Evolutionary conservation across 2,329 filamentous ascomycete genomes (phyloP), one percentile per base, ranked within the genome.

Genomic region (Curvularia spicifera): DNA sequence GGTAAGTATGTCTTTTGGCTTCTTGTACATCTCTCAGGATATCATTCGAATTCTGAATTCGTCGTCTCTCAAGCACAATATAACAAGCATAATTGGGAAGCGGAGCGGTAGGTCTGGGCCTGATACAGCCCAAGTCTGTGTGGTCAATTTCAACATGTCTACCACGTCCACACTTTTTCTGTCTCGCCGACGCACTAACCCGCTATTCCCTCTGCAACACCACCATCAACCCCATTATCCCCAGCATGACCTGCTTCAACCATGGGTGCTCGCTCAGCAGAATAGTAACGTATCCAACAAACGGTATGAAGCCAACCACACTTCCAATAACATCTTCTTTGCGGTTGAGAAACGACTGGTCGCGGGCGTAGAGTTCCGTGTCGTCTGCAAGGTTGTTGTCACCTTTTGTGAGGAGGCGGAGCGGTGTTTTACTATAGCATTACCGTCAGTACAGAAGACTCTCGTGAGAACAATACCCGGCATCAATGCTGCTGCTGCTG

Each of bases 331-430:
- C 93, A 74, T 98, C 94, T 73, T 90, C 85, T 66, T 83, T 78
- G 58, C 95, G 86, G 75, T 90, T 88, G 45, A 99, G 83, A 76
- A 91, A 96, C 73, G 91, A 91, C 79, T 99, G 94, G 18, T 90
- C 91, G 39, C 83, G 82, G 2, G 95, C 93, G 76, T 97, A 97
- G 18, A 90, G 84, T 75, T 97, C 93, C 15, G 92, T 96, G 76
- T 99, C 95, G 77, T 98, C 94, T 42, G 91, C 91, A 7, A 87
- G 79, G 76, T 99, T 99, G 83, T 98, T 99, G 80, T 99, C 95
- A 66, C 95, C 95, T 80, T 99, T 99, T 33, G 95, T 99, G 56
- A 99, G 85, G 20, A 99, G 86, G 73, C 91, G 80, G 33, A 85
- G 76, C 15, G 83, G 82, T 43, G 78, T 78, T 65, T 74, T 71